Conservation (phyloP, 2,329 filamentous ascomycete genomes). For the Claviceps quebecensis region DNA sequence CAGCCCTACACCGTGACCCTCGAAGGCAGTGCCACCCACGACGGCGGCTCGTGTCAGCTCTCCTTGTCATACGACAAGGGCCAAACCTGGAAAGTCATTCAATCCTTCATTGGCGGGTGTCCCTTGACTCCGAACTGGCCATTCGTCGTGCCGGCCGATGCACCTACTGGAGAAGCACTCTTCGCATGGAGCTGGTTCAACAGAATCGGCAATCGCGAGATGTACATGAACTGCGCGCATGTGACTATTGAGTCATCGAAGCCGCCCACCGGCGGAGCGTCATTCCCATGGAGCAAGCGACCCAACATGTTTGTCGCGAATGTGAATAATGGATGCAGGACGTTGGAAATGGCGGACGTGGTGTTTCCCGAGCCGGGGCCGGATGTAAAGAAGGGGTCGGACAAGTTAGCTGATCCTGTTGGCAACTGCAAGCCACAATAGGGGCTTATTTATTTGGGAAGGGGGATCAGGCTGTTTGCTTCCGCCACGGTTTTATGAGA, state of each 20-base stretch:
- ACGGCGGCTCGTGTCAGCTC: constrained; percentile 64
- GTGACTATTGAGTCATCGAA: constrained; percentile 21
- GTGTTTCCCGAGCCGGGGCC: constrained; percentile 52
- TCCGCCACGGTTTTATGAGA: too few species aligned
- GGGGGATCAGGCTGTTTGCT: too few species aligned
- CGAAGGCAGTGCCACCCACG: constrained; percentile 46
- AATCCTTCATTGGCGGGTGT: constrained; percentile 38
- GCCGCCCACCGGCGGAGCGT: constrained; percentile 10
- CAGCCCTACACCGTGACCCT: constrained; percentile 49
- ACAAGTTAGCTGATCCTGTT: constrained; percentile 21
- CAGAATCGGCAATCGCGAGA: constrained; percentile 61
- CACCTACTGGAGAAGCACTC: constrained; percentile 45
- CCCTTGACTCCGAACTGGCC: constrained; percentile 37
- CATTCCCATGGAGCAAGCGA: constrained; percentile 34
- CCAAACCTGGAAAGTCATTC: constrained; percentile 52
- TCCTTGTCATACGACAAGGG: constrained; percentile 62
- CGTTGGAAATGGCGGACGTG: constrained; percentile 42
- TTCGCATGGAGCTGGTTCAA: constrained; percentile 73
- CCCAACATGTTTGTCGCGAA: constrained; percentile 63
- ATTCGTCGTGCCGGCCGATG: constrained; percentile 53
- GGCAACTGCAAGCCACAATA: constrained; percentile 9
- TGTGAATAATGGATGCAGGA: constrained; percentile 44
- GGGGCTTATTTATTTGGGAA: background rate
- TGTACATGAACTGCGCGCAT: constrained; percentile 76
- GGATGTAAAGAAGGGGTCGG: constrained; percentile 28